Base-by-base conservation (phyloP, 345 rosid genomes). In the Passiflora organensis region DNA sequence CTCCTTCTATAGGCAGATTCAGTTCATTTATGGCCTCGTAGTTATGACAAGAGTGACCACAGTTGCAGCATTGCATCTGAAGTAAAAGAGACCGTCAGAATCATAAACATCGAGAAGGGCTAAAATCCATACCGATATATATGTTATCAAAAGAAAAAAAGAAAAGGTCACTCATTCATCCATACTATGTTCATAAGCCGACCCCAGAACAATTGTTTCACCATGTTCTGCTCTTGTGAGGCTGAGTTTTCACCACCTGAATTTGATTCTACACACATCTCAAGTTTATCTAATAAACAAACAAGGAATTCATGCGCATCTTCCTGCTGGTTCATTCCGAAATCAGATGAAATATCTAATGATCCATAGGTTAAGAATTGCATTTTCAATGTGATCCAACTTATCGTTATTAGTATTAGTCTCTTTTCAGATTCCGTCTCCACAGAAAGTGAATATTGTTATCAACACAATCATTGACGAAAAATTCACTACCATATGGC, bases 251-350 rank as follows among this genome's bases (percentile, higher is more conserved):
- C 64, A 63, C 48, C 65, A 37, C 11, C 44, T 51, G 51, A 56
- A 56, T 38, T 57, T 17, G 68, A 64, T 55, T 82, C 65, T 52
- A 78, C 53, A 76, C 82, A 80, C 32, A 63, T 69, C 65, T 86
- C 91, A 17, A 89, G 78, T 69, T 74, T 82, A 63, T 86, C 88
- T 63, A 89, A 67, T 62, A 89, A 65, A 44, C 87, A 80, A 15
- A 83, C 91, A 28, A 86, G 83, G 62, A 86, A 86, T 70, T 89
- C 96, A 53, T 89, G 96, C 6, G 96, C 96, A 60, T 89, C 96
- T 71, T 89, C 89, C 77, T 86, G 96, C 54, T 82, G 89, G 43
- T 69, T 62, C 63, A 72, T 72, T 38, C 22, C 65, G 60, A 88
- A 88, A 68, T 52, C 59, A 20, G 86, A 63, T 13, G 90, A 80